phyloP scores from a whole-genome alignment of 2,329 filamentous ascomycete species.

The Colletotrichum musae region DNA sequence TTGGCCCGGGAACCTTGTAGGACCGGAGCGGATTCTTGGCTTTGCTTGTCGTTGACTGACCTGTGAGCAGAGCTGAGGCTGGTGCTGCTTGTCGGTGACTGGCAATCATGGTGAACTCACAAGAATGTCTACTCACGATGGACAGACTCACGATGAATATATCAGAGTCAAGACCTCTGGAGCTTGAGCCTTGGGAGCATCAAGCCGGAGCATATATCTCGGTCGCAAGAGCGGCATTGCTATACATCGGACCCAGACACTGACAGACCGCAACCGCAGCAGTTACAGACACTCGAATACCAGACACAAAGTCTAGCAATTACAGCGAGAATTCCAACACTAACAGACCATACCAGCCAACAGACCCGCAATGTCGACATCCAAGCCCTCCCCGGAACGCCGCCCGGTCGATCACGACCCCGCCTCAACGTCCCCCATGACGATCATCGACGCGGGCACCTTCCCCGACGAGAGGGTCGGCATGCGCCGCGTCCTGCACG shows the following conservation, averaged over 20 bases:
- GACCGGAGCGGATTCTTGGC: background rate
- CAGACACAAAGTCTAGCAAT: too few relatives aligned
- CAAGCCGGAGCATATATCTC: background rate
- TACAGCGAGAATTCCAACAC: too few relatives aligned
- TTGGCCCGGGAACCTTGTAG: background rate
- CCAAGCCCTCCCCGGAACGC: background rate
- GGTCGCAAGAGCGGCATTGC: background rate
- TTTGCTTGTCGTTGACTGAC: background rate
- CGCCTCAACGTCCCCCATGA: background rate
- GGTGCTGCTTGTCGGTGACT: background rate
- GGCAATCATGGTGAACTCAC: background rate
- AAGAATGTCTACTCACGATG: too few relatives aligned
- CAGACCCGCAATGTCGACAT: background rate
- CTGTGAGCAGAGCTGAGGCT: too few relatives aligned
- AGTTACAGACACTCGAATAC: too few relatives aligned
- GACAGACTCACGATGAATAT: background rate
- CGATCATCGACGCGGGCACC: background rate
- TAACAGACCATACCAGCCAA: background rate
- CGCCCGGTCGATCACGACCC: background rate
- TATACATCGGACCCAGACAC: background rate
- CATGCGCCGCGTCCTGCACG: too few relatives aligned
- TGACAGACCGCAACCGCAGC: too few relatives aligned
- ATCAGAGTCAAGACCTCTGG: background rate
- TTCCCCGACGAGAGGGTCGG: background rate
- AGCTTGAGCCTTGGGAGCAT: background rate